Percentiles rank a stretch among this genome's conserved stretches.
Evolutionary conservation across 768 basidiomycete species (phyloP).

Genomic region (Rhizopogon vinicolor): DNA sequence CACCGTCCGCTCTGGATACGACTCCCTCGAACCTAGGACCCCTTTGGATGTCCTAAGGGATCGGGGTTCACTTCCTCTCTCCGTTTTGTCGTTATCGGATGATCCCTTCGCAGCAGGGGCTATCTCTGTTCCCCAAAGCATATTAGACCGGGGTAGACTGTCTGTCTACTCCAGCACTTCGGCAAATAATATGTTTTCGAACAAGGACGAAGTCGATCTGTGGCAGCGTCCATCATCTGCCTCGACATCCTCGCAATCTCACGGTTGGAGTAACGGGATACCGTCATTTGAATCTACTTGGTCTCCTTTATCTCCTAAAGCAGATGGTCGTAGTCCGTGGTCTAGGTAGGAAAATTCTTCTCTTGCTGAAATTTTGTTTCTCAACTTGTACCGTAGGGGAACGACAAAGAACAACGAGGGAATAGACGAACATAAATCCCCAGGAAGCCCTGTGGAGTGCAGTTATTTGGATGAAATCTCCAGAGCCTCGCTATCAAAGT

Average conservation of each 20-base stretch:
- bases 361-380: background rate
- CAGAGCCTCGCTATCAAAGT: conserved; percentile 15
- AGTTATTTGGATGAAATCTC: conserved; percentile 22
- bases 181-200: conserved; percentile 37
- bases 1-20: conserved; percentile 44
- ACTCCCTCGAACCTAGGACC: conserved; percentile 50
- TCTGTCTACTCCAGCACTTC: conserved; percentile 54
- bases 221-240: conserved; percentile 49
- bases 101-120: conserved; percentile 61
- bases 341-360: background rate
- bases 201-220: conserved; percentile 30
- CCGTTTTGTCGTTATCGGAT: conserved; percentile 60
- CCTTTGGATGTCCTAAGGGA: conserved; percentile 39
- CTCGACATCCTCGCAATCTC: conserved; percentile 55
- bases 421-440: background rate
- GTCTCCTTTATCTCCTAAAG: background rate
- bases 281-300: background rate
- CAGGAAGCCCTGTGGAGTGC: background rate
- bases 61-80: conserved; percentile 32
- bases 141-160: conserved; percentile 41
- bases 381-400: background rate
- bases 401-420: background rate
- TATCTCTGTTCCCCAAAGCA: conserved; percentile 34
- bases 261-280: conserved; percentile 11
- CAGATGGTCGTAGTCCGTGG: conserved; percentile 4